These are phyloP conservation scores for Cyberlindnera mississippiensis DNA, from an alignment of 805 yeast species.

Conservation along the genomic window DNA sequence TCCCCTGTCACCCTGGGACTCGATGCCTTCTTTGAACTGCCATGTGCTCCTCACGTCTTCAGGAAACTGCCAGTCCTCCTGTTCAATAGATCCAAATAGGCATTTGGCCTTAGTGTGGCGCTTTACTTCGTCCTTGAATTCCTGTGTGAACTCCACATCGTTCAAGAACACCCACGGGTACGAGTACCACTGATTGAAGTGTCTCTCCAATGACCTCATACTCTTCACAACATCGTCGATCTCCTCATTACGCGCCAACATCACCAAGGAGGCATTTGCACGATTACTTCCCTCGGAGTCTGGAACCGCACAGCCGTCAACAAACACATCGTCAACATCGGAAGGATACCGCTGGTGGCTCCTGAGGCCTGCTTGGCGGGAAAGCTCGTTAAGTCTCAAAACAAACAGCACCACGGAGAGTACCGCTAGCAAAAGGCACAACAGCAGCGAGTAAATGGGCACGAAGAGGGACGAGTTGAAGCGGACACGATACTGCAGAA, in stretches of 20 bases:
- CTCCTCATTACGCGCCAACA: conserved; percentile 80
- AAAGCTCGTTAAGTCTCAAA: background rate
- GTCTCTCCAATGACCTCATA: conserved; percentile 73
- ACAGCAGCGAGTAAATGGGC: conserved; percentile 4
- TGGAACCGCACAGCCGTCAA: conserved; percentile 48
- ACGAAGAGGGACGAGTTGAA: background rate
- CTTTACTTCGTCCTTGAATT: conserved; percentile 53
- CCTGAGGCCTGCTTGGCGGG: background rate
- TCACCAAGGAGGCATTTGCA: conserved; percentile 82
- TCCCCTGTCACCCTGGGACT: conserved; percentile 75
- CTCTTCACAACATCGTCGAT: conserved; percentile 70
- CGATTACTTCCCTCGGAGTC: conserved; percentile 26
- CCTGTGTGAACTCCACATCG: conserved; percentile 66
- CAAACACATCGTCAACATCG: conserved; percentile 43
- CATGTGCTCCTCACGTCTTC: conserved; percentile 19
- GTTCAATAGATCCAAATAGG: conserved; percentile 65
- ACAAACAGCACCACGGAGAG: conserved; percentile 1
- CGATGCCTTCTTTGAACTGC: conserved; percentile 50
- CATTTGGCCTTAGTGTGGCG: conserved; percentile 56
- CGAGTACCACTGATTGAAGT: conserved; percentile 89
- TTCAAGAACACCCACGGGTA: conserved; percentile 92
- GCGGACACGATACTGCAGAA: background rate
- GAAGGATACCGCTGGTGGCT: conserved; percentile 12
- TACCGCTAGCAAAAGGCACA: background rate
- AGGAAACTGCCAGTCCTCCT: conserved; percentile 69